phyloP scores from a whole-genome alignment of 805 yeast genomes.

The Starmerella sp. region DNA sequence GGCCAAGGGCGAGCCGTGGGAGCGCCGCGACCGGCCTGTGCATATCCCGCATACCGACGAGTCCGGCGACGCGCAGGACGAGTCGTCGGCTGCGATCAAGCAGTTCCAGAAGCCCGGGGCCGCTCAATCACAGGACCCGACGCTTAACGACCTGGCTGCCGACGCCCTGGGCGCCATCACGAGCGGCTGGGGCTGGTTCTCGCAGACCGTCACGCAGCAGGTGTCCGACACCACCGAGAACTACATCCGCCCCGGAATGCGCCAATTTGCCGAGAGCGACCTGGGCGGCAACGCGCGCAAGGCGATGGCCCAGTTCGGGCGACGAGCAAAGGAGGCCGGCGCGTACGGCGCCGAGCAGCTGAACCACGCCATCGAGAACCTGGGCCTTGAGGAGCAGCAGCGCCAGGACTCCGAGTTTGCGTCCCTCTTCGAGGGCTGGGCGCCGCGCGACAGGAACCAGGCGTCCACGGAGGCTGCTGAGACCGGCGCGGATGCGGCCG shows the following conservation, averaged over 20 bases:
- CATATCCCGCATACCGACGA: constrained; percentile 20
- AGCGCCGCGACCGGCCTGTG: constrained; percentile 36
- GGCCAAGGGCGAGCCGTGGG: constrained; percentile 62
- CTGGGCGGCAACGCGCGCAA: constrained; percentile 68
- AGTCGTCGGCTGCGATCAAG: constrained; percentile 6
- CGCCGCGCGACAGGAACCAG: constrained; percentile 2
- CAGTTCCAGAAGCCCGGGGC: constrained; percentile 15
- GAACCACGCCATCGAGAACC: constrained; percentile 40
- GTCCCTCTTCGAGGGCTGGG: constrained; percentile 21
- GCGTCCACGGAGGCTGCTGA: background rate
- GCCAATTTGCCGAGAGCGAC: constrained; percentile 70
- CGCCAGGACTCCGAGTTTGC: constrained; percentile 17
- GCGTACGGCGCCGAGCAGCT: constrained; percentile 61
- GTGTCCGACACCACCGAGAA: constrained; percentile 75
- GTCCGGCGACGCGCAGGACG: constrained; percentile 5
- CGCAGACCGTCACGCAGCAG: constrained; percentile 73
- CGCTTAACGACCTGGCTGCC: constrained; percentile 37
- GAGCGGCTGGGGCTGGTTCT: constrained; percentile 90
- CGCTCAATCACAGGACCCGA: constrained; percentile 7
- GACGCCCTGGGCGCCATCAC: constrained; percentile 88
- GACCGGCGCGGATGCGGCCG: background rate
- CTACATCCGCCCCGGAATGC: constrained; percentile 84
- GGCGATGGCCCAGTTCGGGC: constrained; percentile 96
- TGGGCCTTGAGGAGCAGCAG: constrained; percentile 9
- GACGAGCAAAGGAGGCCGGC: constrained; percentile 82